Evolutionary conservation across 2,329 filamentous ascomycete species (phyloP), one percentile per base, ranked within the genome.

Genomic region (Sarocladium brachiariae): DNA sequence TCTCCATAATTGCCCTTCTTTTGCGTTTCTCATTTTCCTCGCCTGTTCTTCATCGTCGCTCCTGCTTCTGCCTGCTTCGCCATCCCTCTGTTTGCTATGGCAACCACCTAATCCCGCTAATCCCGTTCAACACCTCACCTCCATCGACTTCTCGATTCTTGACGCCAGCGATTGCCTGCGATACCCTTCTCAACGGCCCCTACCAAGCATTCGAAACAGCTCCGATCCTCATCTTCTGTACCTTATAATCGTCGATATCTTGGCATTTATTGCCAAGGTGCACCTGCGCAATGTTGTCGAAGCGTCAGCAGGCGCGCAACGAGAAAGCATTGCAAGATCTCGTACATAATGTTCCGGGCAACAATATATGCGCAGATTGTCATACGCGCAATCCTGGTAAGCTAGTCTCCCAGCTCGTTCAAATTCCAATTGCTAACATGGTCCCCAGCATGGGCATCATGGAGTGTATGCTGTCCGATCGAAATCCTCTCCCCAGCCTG

Each of bases 271-370:
- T 19, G 18, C 30, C 30, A n/a, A 49, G 46, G 11, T n/a, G 6
- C 4, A 6, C 7, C n/a, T 27, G 31, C 46, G 21, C 31, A 49
- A 93, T 91, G 87, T 79, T 87, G 51, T 96, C 85, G 76, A 99
- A 97, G 79, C 89, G 93, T 71, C 89, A 96, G 74, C 92, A 96
- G 78, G 89, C 87, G 76, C 91, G 93, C 71, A 96, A 99, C 70
- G 93, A 99, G 75, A 89, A 89, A 65, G 76, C 82, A 51, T 77
- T 99, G 58, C 89, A 96, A 64, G 92, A 97, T 45, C 80, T 99
- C 56, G 85, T 97, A 58, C 87, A 87, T 58, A 82, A 75, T 33
- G 60, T 95, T 9, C 81, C 90, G 8, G 93, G 93, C 53, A 99
- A 99, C 73, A 90, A 93, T 65, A 75, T 83, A 62, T 99, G 93